Evolutionary conservation across 495 filamentous ascomycete species (phyloP), one percentile per base, ranked within the genome.

Genomic region (Talaromyces liani): DNA sequence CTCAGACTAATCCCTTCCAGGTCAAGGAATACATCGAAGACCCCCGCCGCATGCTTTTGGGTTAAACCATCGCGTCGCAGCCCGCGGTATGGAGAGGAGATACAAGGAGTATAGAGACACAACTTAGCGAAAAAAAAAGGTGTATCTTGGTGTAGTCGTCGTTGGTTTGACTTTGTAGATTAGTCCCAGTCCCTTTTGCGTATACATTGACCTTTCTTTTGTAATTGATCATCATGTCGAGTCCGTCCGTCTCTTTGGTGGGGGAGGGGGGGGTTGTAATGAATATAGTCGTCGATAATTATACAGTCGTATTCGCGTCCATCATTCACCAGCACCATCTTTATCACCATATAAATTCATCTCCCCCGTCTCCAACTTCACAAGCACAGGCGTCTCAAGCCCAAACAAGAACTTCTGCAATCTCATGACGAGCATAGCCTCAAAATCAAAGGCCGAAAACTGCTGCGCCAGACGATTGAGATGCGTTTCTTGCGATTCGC

Each of bases 21-120:
- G 74, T 97, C 70, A 96, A 97, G 83, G 90, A 98, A 72, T 98
- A 93, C 75, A 98, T 98, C 69, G 94, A 98, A 79, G 95, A 98
- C 72, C 94, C 94, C 8, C 80, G 91, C 41, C 88, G 88, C 68
- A 97, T 98, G 94, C 82, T 98, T 10, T 76, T 97, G 33, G 82
- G 78, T 39, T 84, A 75, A 72, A 65, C 12, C 22, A 41, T 22
- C 10, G n/a, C n/a, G n/a, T n/a, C n/a, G n/a, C n/a, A n/a, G n/a
- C n/a, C n/a, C n/a, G n/a, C n/a, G n/a, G n/a, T n/a, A n/a, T n/a
- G n/a, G n/a, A n/a, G 45, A 49, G 45, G 3, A 8, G 45, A 41
- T 41, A 41, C 14, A 6, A 49, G 18, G 16, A 49, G 45, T 20
- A 49, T 49, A 49, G 45, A 49, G 45, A 49, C 45, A 49, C 18